These are phyloP conservation scores for Pichia cabralensis DNA, from an alignment of 805 yeast genomes.

Conservation along the genomic window DNA sequence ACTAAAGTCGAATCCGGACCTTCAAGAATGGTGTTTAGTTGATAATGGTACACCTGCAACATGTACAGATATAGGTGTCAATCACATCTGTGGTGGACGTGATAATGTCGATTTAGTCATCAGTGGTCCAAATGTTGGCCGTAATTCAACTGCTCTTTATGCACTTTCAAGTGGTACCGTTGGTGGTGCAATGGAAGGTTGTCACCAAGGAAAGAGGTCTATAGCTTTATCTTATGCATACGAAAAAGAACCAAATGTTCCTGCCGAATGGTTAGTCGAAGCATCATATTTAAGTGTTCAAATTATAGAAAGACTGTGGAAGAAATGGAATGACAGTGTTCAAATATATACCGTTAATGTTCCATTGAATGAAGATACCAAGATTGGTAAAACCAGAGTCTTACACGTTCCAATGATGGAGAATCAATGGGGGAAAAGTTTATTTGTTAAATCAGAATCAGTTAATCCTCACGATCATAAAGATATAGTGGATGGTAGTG, in stretches of 20 bases:
- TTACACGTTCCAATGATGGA: conserved; percentile 70
- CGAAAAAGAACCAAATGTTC: conserved; percentile 37
- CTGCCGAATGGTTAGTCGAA: conserved; percentile 38
- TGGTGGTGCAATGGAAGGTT: conserved; percentile 95
- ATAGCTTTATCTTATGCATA: conserved; percentile 87
- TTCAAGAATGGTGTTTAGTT: conserved; percentile 76
- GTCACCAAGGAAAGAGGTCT: conserved; percentile 57
- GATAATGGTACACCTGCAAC: conserved; percentile 92
- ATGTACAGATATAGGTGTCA: conserved; percentile 82
- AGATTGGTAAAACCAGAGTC: conserved; percentile 48
- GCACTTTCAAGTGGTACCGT: conserved; percentile 89
- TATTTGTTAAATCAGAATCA: conserved; percentile 14
- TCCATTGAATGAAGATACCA: conserved; percentile 53
- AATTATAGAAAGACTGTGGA: conserved; percentile 48
- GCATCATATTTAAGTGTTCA: conserved; percentile 65
- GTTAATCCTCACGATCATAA: conserved; percentile 7
- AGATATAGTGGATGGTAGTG: conserved; percentile 42
- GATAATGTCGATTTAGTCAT: conserved; percentile 75
- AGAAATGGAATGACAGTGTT: conserved; percentile 45
- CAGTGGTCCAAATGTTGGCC: conserved; percentile 94
- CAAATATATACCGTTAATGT: conserved; percentile 80
- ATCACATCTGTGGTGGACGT: conserved; percentile 43
- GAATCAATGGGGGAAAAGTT: conserved; percentile 56
- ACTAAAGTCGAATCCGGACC: conserved; percentile 28
- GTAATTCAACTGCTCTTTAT: conserved; percentile 83